Conservation (phyloP, 257 asterid genomes). For the Nicotiana noctiflora region DNA sequence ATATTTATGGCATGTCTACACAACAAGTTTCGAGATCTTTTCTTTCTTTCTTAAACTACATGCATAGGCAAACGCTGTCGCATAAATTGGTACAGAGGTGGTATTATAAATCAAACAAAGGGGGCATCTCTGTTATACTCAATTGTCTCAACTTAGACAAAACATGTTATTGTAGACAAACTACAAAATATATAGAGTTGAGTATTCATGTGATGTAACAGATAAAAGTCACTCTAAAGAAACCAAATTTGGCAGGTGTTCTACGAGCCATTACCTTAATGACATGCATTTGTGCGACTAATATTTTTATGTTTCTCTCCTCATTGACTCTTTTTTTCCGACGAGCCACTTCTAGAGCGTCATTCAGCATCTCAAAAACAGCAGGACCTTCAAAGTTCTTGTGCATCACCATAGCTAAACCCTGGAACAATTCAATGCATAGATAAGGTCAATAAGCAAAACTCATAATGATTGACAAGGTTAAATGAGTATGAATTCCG, state of each 20-base stretch:
- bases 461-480: not conserved
- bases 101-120: not conserved
- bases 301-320: slow-evolving; percentile 71
- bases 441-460: not conserved
- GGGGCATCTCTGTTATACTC: not conserved
- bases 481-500: not conserved
- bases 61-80: too few species aligned
- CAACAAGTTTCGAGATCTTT: too few species aligned
- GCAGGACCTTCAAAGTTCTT: slow-evolving; percentile 76
- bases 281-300: slow-evolving; percentile 82
- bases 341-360: slow-evolving; percentile 58
- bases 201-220: not conserved
- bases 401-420: slow-evolving; percentile 95
- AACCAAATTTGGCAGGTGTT: not conserved
- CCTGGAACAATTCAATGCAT: slow-evolving; percentile 29
- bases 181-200: not conserved
- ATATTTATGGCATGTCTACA: too few species aligned
- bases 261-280: slow-evolving; percentile 42
- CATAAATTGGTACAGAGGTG: too few species aligned
- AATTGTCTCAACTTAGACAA: not conserved
- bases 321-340: slow-evolving; percentile 51
- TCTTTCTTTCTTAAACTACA: too few species aligned
- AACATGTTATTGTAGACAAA: not conserved
- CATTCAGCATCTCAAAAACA: slow-evolving; percentile 73
- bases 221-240: not conserved